Evolutionary conservation across 2,329 filamentous ascomycete species (phyloP).

Genomic region (Onygenales sp.): DNA sequence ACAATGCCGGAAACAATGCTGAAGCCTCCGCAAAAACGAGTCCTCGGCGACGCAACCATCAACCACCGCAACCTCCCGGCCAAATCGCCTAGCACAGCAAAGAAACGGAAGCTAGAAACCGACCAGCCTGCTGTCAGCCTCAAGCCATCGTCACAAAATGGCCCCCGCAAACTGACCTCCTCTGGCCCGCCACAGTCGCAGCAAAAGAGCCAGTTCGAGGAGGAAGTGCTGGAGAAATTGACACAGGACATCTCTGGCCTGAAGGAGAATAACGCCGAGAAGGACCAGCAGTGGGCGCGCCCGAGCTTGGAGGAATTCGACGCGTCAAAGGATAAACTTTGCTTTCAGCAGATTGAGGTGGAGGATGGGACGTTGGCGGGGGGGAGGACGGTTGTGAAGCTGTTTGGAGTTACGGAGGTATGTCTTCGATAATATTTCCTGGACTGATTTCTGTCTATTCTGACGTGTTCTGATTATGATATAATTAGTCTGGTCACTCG

Average conservation of each 20-base stretch:
- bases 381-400: conserved; percentile 68
- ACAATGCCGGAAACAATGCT: conserved; percentile 32
- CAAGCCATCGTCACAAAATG: conserved; percentile 51
- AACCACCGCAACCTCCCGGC: conserved; percentile 51
- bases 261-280: conserved; percentile 81
- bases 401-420: conserved; percentile 86
- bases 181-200: conserved; percentile 53
- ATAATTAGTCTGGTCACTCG: conserved; percentile 61
- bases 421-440: conserved; percentile 21
- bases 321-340: conserved; percentile 58
- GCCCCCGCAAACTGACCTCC: conserved; percentile 38
- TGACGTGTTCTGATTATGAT: conserved; percentile 8
- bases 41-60: conserved; percentile 59
- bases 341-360: conserved; percentile 90
- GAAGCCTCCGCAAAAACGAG: conserved; percentile 58
- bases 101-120: conserved; percentile 74
- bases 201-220: conserved; percentile 84
- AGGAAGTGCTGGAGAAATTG: conserved; percentile 88
- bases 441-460: background rate
- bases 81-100: conserved; percentile 48
- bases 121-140: conserved; percentile 42
- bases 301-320: conserved; percentile 54
- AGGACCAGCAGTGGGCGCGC: conserved; percentile 83
- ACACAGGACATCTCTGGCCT: conserved; percentile 83
- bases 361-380: conserved; percentile 79